phyloP scores from a whole-genome alignment of 176 grass and related monocot genomes.

The sorghum (Sorghum bicolor) region Sorghum_bicolor_NCBIv3 NC_012871.2:7769001-7769500 shows the following conservation, averaged over 20 bases:
- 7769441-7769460: slow-evolving; percentile 18
- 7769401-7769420: not conserved
- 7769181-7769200: slow-evolving; percentile 52
- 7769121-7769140: slow-evolving; percentile 68
- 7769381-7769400: not conserved
- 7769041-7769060: slow-evolving; percentile 24
- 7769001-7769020: not conserved
- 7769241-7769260: slow-evolving; percentile 39
- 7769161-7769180: slow-evolving; percentile 39
- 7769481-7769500: slow-evolving; percentile 1
- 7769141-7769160: slow-evolving; percentile 52
- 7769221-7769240: not conserved
- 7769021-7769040: not conserved
- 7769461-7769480: slow-evolving; percentile 2
- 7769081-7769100: slow-evolving; percentile 29
- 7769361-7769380: too few relatives aligned
- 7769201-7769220: slow-evolving; percentile 13
- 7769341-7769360: too few relatives aligned
- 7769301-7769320: not conserved
- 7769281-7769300: slow-evolving; percentile 16
- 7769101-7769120: slow-evolving; percentile 21
- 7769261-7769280: slow-evolving; percentile 49
- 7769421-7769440: slow-evolving; percentile 12
- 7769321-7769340: not conserved
- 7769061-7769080: slow-evolving; percentile 21